A percentile compares a stretch with the other conserved stretches of the same genome.
phyloP scores from a whole-genome alignment of 257 asterid genomes.

The Parsonsia alboflavescens region DNA sequence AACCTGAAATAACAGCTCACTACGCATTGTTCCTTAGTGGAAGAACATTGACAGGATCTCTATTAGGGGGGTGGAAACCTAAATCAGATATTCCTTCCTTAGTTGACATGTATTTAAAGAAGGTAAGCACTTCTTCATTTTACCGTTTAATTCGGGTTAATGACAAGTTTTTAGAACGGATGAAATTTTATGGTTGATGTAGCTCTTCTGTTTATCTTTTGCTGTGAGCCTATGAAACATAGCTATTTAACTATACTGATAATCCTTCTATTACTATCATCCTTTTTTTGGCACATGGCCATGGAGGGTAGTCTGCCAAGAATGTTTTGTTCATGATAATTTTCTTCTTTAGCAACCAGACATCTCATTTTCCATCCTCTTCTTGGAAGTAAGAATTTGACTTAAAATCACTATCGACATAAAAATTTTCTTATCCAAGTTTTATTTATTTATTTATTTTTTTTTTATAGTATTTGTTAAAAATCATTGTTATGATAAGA shows the following conservation, averaged over 20 bases:
- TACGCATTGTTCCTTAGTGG: conserved; percentile 76
- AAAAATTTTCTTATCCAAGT: background rate
- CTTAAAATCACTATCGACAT: background rate
- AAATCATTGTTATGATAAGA: background rate
- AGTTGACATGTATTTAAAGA: conserved; percentile 69
- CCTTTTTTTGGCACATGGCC: background rate
- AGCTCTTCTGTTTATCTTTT: background rate
- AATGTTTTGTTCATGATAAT: background rate
- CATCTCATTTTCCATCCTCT: background rate
- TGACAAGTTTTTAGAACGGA: background rate
- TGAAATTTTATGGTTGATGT: background rate
- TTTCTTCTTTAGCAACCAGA: background rate
- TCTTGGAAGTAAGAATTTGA: background rate
- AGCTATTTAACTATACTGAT: background rate
- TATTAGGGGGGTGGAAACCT: conserved; percentile 97
- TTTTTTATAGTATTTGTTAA: background rate
- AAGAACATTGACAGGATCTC: conserved; percentile 75
- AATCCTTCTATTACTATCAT: background rate
- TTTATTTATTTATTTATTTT: too few species aligned
- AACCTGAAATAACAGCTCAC: conserved; percentile 71
- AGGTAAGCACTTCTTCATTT: conserved; percentile 33
- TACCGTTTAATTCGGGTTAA: background rate
- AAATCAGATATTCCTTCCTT: conserved; percentile 85
- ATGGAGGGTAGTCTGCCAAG: background rate
- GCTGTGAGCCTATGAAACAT: background rate